Evolutionary conservation across 2,329 filamentous ascomycete genomes (phyloP), one percentile per base, ranked within the genome.

Genomic region (Stromatinia cepivora): DNA sequence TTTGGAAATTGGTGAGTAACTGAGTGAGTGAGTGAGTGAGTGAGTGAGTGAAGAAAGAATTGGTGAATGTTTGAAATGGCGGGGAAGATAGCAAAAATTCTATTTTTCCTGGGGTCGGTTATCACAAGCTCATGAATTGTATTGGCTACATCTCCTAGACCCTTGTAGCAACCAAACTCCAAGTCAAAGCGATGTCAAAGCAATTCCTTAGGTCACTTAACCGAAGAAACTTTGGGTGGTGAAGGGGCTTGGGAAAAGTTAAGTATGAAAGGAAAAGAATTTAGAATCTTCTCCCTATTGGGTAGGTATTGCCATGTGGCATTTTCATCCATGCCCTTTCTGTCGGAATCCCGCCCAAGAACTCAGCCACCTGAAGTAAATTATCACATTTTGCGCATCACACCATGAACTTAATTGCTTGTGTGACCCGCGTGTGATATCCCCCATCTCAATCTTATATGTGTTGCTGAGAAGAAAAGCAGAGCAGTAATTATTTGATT

Each of bases 1-100:
- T 46, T n/a, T 28, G 13, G n/a, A 22, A 46, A 62, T 42, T 45
- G 36, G 25, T 22, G 11, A 22, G 28, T 34, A 42, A 28, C 20
- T 53, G 28, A 17, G n/a, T 28, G 6, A 17, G 15, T 54, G 28
- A 54, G 28, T 34, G 3, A 20, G 28, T 31, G 31, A 36, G 31
- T 2, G 20, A 34, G 6, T n/a, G 50, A 28, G 28, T 20, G 17
- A 11, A 54, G 36, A 39, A 39, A 39, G 36, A 34, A 56, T 39
- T 46, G 25, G 20, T 48, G 17, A 10, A 46, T 65, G 42, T 56
- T 66, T 45, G 63, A 57, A 42, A 66, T 56, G 63, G 63, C 63
- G 63, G 63, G 63, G 62, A 8, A 46, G 31, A 57, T 57, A 36
- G 22, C 54, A 39, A 39, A 39, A 28, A 20, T 34, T 45, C 39